Conservation (phyloP, 78 protist species). For the Isochrysis galbana region DNA sequence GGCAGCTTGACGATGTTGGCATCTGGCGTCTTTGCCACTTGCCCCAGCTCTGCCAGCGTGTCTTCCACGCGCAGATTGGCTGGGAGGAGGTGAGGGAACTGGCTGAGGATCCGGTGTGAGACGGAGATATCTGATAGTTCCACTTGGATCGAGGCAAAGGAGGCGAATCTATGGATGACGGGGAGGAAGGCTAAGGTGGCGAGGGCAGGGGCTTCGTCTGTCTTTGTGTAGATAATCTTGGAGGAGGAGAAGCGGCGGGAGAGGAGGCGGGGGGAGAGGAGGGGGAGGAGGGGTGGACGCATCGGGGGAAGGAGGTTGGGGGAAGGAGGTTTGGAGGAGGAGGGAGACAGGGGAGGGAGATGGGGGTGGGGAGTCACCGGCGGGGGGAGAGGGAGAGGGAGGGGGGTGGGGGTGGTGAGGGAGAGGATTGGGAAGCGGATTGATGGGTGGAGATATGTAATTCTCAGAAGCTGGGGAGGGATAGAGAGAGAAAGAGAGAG, state of each 20-base stretch:
- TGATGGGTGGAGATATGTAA: no score
- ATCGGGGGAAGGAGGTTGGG: no score
- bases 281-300: no score
- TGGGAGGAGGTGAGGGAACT: constrained; percentile 19
- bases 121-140: constrained; percentile 37
- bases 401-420: no score
- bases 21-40: constrained; percentile 13
- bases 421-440: no score
- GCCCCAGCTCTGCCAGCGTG: constrained; percentile 26
- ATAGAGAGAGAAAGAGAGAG: no score
- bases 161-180: constrained; percentile 11
- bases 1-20: constrained; percentile 56
- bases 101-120: constrained; percentile 29
- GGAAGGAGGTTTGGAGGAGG: no score
- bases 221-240: constrained; percentile 32
- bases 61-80: constrained; percentile 7
- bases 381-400: no score
- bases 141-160: background rate
- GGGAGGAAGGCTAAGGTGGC: constrained; percentile 49
- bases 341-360: no score
- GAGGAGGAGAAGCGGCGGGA: background rate
- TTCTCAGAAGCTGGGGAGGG: no score
- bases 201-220: constrained; percentile 54
- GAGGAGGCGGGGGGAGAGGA: no score
- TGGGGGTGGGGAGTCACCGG: no score